Conservation (phyloP, 495 filamentous ascomycete genomes). For the Umbilicaria muhlenbergii region DNA sequence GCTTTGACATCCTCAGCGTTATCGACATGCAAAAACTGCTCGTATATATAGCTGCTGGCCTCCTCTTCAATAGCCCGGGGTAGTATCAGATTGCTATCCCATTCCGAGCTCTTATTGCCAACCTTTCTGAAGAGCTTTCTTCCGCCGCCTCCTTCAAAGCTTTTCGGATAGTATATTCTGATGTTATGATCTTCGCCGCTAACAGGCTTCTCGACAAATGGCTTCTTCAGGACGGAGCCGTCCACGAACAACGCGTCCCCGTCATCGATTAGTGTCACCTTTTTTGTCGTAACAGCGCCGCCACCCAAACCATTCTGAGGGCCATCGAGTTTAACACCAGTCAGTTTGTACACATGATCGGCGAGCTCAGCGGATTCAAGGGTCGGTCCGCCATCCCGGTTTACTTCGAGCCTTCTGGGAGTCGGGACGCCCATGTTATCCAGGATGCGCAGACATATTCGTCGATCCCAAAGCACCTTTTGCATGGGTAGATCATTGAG, state of each 20-base stretch:
- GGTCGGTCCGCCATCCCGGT: constrained; percentile 78
- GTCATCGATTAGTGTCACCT: constrained; percentile 70
- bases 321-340: constrained; percentile 64
- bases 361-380: constrained; percentile 62
- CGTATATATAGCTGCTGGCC: constrained; percentile 78
- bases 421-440: constrained; percentile 82
- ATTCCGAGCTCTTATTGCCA: constrained; percentile 95
- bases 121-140: constrained; percentile 90
- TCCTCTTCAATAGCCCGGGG: constrained; percentile 69
- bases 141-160: constrained; percentile 58
- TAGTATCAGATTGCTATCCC: constrained; percentile 54
- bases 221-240: constrained; percentile 66
- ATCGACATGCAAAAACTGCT: constrained; percentile 89
- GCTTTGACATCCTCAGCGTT: constrained; percentile 98
- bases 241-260: constrained; percentile 80
- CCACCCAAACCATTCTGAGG: constrained; percentile 58
- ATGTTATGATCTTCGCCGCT: constrained; percentile 99
- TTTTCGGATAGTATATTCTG: constrained; percentile 85
- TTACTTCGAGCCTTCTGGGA: constrained; percentile 81
- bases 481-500: constrained; percentile 98
- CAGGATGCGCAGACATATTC: constrained; percentile 72
- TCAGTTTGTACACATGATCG: constrained; percentile 59
- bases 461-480: constrained; percentile 90
- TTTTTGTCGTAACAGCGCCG: constrained; percentile 36
- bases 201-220: constrained; percentile 97